These are phyloP conservation scores for Endoconidiophora laricicola DNA, from an alignment of 2,329 filamentous ascomycete species.

Conservation along the genomic window DNA sequence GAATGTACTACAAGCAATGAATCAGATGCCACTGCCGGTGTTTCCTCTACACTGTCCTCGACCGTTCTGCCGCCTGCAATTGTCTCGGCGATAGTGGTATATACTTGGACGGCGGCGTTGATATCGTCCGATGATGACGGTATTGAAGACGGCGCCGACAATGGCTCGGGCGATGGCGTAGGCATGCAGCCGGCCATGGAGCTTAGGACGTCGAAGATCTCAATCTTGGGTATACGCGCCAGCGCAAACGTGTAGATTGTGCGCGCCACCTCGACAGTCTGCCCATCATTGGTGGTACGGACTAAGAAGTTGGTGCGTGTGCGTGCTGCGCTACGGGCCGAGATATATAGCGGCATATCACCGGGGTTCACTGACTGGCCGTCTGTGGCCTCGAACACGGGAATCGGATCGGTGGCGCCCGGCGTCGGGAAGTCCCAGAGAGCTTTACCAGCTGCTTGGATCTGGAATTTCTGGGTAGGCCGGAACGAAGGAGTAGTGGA, in stretches of 20 bases:
- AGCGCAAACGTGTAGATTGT: constrained; percentile 44
- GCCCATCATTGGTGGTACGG: constrained; percentile 22
- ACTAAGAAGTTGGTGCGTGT: constrained; percentile 34
- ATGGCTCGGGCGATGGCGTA: background rate
- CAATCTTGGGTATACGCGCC: constrained; percentile 31
- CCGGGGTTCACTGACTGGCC: constrained; percentile 18
- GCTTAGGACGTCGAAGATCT: constrained; percentile 3
- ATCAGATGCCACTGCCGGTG: background rate
- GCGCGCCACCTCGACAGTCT: constrained; percentile 23
- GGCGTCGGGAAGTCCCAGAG: constrained; percentile 27
- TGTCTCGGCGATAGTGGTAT: background rate
- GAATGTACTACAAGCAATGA: constrained; percentile 13
- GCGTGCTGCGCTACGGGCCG: constrained; percentile 28
- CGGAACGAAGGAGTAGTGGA: constrained; percentile 20
- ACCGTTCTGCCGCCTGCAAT: too few species aligned
- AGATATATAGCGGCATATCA: constrained; percentile 30
- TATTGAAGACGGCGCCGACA: constrained; percentile 12
- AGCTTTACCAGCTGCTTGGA: constrained; percentile 30
- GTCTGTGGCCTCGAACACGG: constrained; percentile 25
- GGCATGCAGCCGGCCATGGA: background rate
- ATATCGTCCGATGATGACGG: constrained; percentile 9
- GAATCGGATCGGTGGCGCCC: constrained; percentile 24
- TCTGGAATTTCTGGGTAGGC: constrained; percentile 30
- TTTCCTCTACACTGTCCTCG: too few species aligned
- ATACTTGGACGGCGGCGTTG: constrained; percentile 2